These are phyloP conservation scores for Sclerotinia glacialis DNA, from an alignment of 2,329 filamentous ascomycete genomes.

Conservation along the genomic window DNA sequence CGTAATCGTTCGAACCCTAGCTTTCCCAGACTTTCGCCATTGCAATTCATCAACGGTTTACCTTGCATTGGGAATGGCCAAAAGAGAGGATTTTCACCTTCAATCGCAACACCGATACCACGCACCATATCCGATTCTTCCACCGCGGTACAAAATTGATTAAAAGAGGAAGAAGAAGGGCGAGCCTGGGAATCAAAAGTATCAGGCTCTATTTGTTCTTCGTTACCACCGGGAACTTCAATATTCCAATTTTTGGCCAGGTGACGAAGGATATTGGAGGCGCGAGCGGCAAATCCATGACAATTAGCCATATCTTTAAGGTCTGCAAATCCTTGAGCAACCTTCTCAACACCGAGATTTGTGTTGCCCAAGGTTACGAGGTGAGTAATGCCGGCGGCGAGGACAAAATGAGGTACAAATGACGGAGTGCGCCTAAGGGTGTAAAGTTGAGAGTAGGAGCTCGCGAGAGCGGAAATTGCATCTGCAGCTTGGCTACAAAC, in stretches of 20 bases:
- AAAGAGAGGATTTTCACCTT: slow-evolving; percentile 33
- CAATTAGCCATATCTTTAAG: slow-evolving; percentile 57
- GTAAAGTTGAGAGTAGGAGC: slow-evolving; percentile 38
- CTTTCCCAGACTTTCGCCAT: neutral
- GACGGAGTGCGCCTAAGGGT: slow-evolving; percentile 38
- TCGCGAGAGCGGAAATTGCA: slow-evolving; percentile 39
- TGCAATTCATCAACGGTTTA: slow-evolving; percentile 28
- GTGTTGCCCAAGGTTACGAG: slow-evolving; percentile 33
- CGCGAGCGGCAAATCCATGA: slow-evolving; percentile 35
- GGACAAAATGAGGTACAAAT: slow-evolving; percentile 39
- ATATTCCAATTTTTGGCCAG: slow-evolving; percentile 59
- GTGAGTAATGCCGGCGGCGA: slow-evolving; percentile 35
- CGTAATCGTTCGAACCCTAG: slow-evolving; percentile 6
- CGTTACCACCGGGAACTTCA: slow-evolving; percentile 46
- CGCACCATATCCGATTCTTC: slow-evolving; percentile 38
- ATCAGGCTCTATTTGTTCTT: slow-evolving; percentile 38
- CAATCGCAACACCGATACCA: slow-evolving; percentile 21
- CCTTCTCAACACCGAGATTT: slow-evolving; percentile 40
- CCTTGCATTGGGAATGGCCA: slow-evolving; percentile 38
- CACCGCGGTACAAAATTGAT: slow-evolving; percentile 35
- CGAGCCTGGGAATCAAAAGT: slow-evolving; percentile 34
- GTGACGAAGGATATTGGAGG: slow-evolving; percentile 50
- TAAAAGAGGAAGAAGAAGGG: slow-evolving; percentile 25
- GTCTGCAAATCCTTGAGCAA: slow-evolving; percentile 55
- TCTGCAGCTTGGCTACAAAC: slow-evolving; percentile 39